Conservation (phyloP, 768 basidiomycete genomes). For the Podaxis sp. region DNA sequence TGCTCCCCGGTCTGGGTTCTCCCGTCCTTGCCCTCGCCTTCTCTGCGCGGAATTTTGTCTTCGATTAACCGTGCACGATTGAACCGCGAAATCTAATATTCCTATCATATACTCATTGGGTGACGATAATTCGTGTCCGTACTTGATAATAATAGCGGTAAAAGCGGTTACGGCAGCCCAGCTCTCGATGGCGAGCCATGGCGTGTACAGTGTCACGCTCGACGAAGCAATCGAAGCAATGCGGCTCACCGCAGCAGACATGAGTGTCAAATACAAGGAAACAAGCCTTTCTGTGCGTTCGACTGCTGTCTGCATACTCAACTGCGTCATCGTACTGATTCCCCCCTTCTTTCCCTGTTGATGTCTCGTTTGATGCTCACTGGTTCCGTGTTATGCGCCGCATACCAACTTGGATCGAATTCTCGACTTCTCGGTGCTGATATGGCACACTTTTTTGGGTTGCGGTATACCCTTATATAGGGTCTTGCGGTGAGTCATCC, state of each 20-base stretch:
- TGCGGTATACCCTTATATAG: slow-evolving; percentile 21
- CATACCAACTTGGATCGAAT: neutral
- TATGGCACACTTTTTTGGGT: neutral
- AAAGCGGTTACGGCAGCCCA: slow-evolving; percentile 94
- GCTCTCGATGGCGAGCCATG: slow-evolving; percentile 88
- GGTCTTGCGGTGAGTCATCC: slow-evolving; percentile 36
- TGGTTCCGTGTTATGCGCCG: neutral
- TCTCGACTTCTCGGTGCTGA: neutral
- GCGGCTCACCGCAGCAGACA: slow-evolving; percentile 88
- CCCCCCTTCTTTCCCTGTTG: slow-evolving; percentile 6
- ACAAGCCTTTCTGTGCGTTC: slow-evolving; percentile 79
- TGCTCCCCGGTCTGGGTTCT: neutral
- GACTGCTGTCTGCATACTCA: neutral
- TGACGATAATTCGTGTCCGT: neutral
- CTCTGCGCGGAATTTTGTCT: neutral
- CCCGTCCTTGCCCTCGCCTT: neutral
- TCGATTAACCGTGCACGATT: neutral
- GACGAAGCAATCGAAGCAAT: slow-evolving; percentile 97
- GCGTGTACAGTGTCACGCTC: slow-evolving; percentile 79
- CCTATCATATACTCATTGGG: neutral
- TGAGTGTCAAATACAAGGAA: slow-evolving; percentile 95
- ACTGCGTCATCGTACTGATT: neutral
- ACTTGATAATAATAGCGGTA: slow-evolving; percentile 51
- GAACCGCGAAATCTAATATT: neutral
- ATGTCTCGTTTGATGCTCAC: neutral